Base-by-base conservation (phyloP, 306 rosid species). In the Vicia villosa region DNA sequence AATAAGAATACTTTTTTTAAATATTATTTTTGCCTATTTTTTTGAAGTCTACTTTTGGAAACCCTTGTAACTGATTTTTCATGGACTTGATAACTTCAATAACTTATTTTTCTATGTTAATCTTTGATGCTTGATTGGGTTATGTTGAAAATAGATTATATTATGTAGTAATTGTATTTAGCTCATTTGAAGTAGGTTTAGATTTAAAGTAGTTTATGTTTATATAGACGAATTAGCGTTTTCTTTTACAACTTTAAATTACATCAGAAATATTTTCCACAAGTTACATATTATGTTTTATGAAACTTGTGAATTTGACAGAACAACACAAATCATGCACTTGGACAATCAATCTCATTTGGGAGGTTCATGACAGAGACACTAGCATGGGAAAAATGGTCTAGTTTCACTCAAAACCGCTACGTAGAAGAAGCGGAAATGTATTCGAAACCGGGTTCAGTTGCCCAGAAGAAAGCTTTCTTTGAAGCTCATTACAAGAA, bases 401-500 rank as follows among this genome's bases (percentile, higher is more conserved):
- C 98, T 1, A 72, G 81, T 14, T 85, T 94, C 74, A 85, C 97
- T 15, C 83, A 84, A 74, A 94, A 94, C 73, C 97, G 96, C 40
- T 91, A 94, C 3, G 98, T 94, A 0, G 98, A 94, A 77, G 98
- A 94, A 76, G 98, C 98, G 0, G 97, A 94, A 86, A 83, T 86
- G 83, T 83, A 24, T 61, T 78, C 98, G 8, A 78, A 79, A 8
- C 97, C 97, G 0, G 98, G 98, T 14, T 88, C 98, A 10, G 98
- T 94, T 43, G 98, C 98, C 1, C 97, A 90, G 82, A 94, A 94
- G 86, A 94, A 94, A 70, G 98, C 98, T 49, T 94, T 94, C 88
- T 94, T 94, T 82, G 98, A 94, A 84, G 98, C 97, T 57, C 98
- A 94, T 70, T 94, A 94, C 87, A 94, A 83, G 83, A 94, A 86